Evolutionary conservation across 306 rosid species (phyloP).

Genomic region (Vicia faba): DNA sequence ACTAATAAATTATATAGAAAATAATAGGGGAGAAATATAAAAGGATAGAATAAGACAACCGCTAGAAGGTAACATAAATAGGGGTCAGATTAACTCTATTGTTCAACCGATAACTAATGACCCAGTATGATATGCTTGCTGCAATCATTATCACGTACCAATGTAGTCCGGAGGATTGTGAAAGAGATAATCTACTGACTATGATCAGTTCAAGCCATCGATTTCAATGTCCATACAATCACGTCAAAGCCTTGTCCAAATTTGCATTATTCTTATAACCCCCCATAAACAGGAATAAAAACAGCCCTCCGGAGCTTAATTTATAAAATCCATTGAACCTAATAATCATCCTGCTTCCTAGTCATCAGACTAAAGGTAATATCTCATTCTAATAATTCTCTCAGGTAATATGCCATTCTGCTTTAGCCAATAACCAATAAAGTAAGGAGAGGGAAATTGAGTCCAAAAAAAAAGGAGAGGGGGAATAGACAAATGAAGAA

Average conservation of each 20-base stretch:
- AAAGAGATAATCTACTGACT: background rate
- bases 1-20: conserved; percentile 14
- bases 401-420: no score
- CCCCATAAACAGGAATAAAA: conserved; percentile 9
- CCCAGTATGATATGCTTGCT: background rate
- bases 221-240: background rate
- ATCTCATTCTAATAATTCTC: conserved; percentile 4
- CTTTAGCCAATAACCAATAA: no score
- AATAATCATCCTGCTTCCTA: conserved; percentile 11
- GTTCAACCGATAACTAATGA: conserved; percentile 21
- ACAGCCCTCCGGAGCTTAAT: conserved; percentile 10
- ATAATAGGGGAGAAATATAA: background rate
- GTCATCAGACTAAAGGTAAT: background rate
- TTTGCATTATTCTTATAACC: conserved; percentile 6
- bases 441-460: no score
- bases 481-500: no score
- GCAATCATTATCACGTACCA: conserved; percentile 4
- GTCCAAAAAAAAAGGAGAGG: no score
- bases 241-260: background rate
- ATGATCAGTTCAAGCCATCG: background rate
- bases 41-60: conserved; percentile 8
- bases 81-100: background rate
- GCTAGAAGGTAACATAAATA: conserved; percentile 14
- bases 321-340: background rate
- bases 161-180: conserved; percentile 7